Evolutionary conservation across 352 stramenopile species (phyloP).

Genomic region (Pseudoperonospora humuli): DNA sequence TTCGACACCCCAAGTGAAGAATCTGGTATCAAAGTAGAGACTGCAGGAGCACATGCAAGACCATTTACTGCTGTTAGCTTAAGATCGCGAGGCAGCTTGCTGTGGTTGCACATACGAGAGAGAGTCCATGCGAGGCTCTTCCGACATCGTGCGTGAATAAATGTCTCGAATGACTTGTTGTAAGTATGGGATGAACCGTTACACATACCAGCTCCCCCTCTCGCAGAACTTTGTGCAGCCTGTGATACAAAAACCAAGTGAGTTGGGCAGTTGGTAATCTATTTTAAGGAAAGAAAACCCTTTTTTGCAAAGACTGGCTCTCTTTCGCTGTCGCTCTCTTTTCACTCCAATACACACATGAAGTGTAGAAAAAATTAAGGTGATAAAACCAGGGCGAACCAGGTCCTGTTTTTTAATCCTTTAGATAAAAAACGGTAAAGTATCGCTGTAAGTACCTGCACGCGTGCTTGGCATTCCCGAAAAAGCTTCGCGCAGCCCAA

Average conservation of each 20-base stretch:
- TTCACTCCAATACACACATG: conserved; percentile 2
- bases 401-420: conserved; percentile 7
- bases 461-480: conserved; percentile 26
- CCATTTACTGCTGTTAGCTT: too few species aligned
- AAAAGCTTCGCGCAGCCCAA: conserved; percentile 23
- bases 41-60: too few species aligned
- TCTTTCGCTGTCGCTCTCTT: conserved; percentile 4
- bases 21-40: too few species aligned
- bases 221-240: conserved; percentile 2
- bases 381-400: neutral
- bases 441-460: neutral
- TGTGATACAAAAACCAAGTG: conserved; percentile 7
- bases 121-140: too few species aligned
- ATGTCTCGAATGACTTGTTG: conserved; percentile 5
- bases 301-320: conserved; percentile 18
- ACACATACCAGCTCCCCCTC: neutral
- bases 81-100: too few species aligned
- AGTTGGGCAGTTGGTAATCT: conserved; percentile 13
- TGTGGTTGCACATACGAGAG: too few species aligned
- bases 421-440: conserved; percentile 15
- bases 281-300: too few species aligned
- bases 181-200: conserved; percentile 10
- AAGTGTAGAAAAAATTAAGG: neutral
- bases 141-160: conserved; percentile 17
- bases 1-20: conserved; percentile 12